Base-by-base conservation (phyloP, 2,329 filamentous ascomycete species). In the Calonectria henricotiae region DNA sequence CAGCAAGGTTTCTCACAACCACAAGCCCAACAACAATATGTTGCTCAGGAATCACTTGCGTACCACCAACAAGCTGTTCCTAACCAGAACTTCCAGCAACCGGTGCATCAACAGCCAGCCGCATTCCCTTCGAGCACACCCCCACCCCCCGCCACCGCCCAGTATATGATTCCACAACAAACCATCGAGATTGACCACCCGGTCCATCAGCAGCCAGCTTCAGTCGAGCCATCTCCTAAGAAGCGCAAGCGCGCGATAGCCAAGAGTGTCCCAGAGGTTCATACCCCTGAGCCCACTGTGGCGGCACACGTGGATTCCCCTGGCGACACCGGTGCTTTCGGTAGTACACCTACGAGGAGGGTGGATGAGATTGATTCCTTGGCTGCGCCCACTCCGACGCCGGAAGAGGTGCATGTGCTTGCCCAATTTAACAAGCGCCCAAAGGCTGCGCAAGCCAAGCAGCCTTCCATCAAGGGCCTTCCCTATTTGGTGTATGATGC, bases 401-500 rank as follows among this genome's bases (percentile, higher is more conserved):
- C 77, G 2, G 82, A 83, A 51, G 83, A 84, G 63, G 76, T 76
- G 8, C 77, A 79, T 41, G 65, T 80, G n/a, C 75, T 85, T n/a
- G 72, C 77, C 5, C 80, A 83, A 32, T 85, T 84, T 46, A 76
- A 73, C 11, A 85, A 84, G 67, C 81, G 83, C 25, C 77, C 73
- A 27, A 82, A 83, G 62, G 77, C 79, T 32, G 80, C 79, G 5
- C 83, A 85, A 69, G 77, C 77, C 6, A 83, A 80, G 27, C 81
- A 83, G 12, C 83, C 83, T 12, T 71, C 81, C 0, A 81, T 85
- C 35, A 81, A 80, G 39, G 84, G 83, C 3, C 78, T 85, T 3
- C 80, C 82, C 1, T 77, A 82, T 71, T 76, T 86, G 5, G 76
- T 82, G 2, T 82, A 79, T 37, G 79, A 82, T 25, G 83, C 80